These are phyloP conservation scores for Claviceps pazoutovae DNA, from an alignment of 2,329 filamentous ascomycete genomes.

Conservation along the genomic window DNA sequence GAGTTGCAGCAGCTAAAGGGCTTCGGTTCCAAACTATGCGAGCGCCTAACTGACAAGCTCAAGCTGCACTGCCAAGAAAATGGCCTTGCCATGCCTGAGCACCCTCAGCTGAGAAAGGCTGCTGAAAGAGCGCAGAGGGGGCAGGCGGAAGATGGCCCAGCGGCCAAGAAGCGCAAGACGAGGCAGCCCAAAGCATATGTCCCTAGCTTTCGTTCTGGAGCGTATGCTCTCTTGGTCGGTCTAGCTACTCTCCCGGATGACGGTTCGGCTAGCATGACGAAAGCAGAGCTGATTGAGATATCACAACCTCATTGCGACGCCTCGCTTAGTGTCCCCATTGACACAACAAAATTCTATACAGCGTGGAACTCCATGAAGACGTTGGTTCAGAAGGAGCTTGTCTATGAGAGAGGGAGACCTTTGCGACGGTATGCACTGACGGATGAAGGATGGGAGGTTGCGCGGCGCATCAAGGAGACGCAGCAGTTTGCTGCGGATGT, in stretches of 20 bases:
- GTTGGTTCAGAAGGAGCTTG: constrained; percentile 56
- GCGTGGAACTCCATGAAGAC: constrained; percentile 78
- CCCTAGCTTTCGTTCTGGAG: constrained; percentile 56
- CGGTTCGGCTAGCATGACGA: constrained; percentile 43
- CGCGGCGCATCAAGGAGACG: constrained; percentile 46
- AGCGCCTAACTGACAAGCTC: constrained; percentile 49
- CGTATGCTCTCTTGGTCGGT: constrained; percentile 58
- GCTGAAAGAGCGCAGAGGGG: constrained; percentile 15
- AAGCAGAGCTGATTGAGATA: constrained; percentile 50
- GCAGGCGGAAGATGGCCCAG: constrained; percentile 21
- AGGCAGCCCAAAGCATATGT: constrained; percentile 54
- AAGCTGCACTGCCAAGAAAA: constrained; percentile 50
- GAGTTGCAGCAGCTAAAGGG: constrained; percentile 61
- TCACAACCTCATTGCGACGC: constrained; percentile 61
- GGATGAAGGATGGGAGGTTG: constrained; percentile 66
- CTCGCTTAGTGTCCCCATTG: constrained; percentile 54
- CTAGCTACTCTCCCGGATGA: constrained; percentile 46
- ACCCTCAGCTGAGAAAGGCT: constrained; percentile 32
- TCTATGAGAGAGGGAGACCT: constrained; percentile 57
- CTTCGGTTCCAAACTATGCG: constrained; percentile 58
- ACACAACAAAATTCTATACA: constrained; percentile 58
- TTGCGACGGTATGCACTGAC: constrained; percentile 55
- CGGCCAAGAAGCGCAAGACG: constrained; percentile 38
- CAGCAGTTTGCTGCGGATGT: constrained; percentile 20
- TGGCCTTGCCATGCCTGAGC: constrained; percentile 52